phyloP scores from a whole-genome alignment of 2,329 filamentous ascomycete species.

The Amauroascus niger region DNA sequence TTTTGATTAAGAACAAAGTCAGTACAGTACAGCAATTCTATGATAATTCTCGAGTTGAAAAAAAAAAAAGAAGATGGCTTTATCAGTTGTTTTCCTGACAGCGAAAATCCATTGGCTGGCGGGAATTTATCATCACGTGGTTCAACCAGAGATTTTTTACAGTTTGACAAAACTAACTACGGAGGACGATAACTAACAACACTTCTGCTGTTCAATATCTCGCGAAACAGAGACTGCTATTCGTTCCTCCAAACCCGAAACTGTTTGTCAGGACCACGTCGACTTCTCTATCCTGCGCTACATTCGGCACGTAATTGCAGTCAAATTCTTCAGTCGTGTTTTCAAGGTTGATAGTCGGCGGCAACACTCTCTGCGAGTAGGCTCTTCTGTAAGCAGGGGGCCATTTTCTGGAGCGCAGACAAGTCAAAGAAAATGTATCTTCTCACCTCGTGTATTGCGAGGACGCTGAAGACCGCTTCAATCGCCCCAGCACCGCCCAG shows the following conservation, averaged over 20 bases:
- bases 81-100: no score
- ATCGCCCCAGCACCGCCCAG: conserved; percentile 84
- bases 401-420: neutral
- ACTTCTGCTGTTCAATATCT: conserved; percentile 15
- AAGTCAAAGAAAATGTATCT: neutral
- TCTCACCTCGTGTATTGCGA: conserved; percentile 68
- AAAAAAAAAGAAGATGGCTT: no score
- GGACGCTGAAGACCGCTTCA: conserved; percentile 74
- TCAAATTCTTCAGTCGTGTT: conserved; percentile 55
- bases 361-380: conserved; percentile 56
- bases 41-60: no score
- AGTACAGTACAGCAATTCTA: no score
- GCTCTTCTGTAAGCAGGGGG: neutral
- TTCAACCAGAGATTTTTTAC: neutral
- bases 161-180: neutral
- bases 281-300: conserved; percentile 60
- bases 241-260: conserved; percentile 96
- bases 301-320: conserved; percentile 75
- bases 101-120: no score
- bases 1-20: neutral
- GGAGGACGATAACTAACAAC: neutral
- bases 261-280: conserved; percentile 80
- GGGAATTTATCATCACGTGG: no score
- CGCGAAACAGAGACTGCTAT: conserved; percentile 73
- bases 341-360: conserved; percentile 76